Percentiles rank a stretch among this genome's conserved stretches.
Conservation (phyloP, 495 filamentous ascomycete genomes). For the Peziza echinospora region DNA sequence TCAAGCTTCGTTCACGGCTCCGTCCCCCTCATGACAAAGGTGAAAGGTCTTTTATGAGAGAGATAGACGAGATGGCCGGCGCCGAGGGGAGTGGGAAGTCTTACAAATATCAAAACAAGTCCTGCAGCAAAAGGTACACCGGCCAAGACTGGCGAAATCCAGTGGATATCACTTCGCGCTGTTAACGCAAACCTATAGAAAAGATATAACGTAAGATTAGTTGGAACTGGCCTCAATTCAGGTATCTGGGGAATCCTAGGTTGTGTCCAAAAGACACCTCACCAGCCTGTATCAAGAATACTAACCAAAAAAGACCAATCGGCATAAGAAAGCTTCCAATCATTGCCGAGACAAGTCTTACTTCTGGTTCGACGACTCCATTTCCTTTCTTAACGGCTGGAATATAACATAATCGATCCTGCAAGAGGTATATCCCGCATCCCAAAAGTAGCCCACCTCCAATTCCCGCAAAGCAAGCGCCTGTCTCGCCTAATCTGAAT, state of each 20-base stretch:
- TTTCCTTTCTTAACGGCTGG: conserved; percentile 15
- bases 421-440: conserved; percentile 17
- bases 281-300: too few relatives aligned
- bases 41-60: too few relatives aligned
- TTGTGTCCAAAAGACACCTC: too few relatives aligned
- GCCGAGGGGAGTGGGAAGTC: too few relatives aligned
- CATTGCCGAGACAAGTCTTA: conserved; percentile 37
- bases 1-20: too few relatives aligned
- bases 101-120: conserved; percentile 17
- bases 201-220: too few relatives aligned
- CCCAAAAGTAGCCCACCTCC: conserved; percentile 32
- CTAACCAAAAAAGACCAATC: conserved; percentile 28
- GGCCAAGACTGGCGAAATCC: conserved; percentile 27
- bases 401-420: conserved; percentile 15
- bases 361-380: conserved; percentile 25
- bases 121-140: conserved; percentile 36
- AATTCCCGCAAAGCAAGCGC: conserved; percentile 38
- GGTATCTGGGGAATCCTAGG: too few relatives aligned
- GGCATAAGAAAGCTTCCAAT: conserved; percentile 34
- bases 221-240: too few relatives aligned
- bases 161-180: conserved; percentile 20
- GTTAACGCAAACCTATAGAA: conserved; percentile 33
- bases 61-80: too few relatives aligned
- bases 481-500: conserved; percentile 28
- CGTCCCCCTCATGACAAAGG: too few relatives aligned